Conservation (phyloP, 148 eudicot genomes). For the Limonium bicolor region DNA sequence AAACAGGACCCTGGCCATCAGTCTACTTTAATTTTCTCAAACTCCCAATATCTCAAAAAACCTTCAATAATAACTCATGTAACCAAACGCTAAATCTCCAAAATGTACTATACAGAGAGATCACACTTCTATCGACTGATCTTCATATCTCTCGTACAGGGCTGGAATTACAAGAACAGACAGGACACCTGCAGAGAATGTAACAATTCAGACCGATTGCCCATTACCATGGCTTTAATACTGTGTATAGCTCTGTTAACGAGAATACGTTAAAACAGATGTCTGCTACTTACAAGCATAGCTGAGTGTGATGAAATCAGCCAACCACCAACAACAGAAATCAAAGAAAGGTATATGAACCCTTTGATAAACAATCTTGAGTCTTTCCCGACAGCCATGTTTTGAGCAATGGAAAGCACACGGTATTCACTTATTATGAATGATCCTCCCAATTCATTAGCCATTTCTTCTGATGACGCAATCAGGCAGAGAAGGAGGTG, state of each 20-base stretch:
- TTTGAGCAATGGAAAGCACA: conserved; percentile 29
- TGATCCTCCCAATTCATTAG: conserved; percentile 27
- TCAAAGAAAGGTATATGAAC: conserved; percentile 28
- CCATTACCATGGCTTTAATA: no score
- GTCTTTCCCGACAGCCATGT: conserved; percentile 68
- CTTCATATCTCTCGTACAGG: conserved; percentile 66
- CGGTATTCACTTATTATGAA: conserved; percentile 26
- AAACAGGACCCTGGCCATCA: conserved; percentile 9
- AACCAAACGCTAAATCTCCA: conserved; percentile 19
- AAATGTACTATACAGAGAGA: conserved; percentile 3
- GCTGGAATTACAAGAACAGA: conserved; percentile 56
- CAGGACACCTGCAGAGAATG: conserved; percentile 38
- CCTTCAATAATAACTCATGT: no score
- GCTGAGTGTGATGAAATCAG: conserved; percentile 53
- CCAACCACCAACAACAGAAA: conserved; percentile 42
- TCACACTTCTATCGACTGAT: conserved; percentile 11
- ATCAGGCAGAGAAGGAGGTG: conserved; percentile 83
- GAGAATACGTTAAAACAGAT: neutral
- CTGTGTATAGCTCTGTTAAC: no score
- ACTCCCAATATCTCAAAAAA: conserved; percentile 28
- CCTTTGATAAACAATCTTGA: conserved; percentile 39
- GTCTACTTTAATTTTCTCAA: conserved; percentile 39
- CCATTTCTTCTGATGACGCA: conserved; percentile 42
- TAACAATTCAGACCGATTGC: no score
- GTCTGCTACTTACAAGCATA: conserved; percentile 52